Base-by-base conservation (phyloP, 352 stramenopile species). In the Phytophthora fragariaefolia region DNA sequence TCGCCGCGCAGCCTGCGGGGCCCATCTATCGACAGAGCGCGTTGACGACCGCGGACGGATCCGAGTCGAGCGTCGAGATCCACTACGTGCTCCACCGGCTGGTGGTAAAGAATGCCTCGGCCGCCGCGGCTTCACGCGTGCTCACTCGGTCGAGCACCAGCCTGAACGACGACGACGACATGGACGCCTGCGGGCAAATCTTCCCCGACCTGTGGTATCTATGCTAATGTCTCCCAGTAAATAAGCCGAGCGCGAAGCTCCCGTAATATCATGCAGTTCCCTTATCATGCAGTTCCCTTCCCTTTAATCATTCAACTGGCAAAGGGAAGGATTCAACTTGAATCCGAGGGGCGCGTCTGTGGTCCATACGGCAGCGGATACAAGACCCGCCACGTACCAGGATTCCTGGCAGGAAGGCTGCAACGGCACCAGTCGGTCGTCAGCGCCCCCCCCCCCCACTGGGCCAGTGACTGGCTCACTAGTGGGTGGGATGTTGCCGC, bases 141-240 rank as follows among this genome's bases (percentile, higher is more conserved):
- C 62, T 85, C 42, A 71, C 68, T 24, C 55, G 65, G 7, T 79
- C 76, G 3, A 63, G 50, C 50, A 60, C 60, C 17, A 79, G 71
- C 43, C 62, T 85, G 18, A 78, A 85, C 47, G 76, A 85, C 60
- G 74, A 79, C 59, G 74, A 74, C 56, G 76, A 82, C 58, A 81
- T 85, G 59, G 74, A 78, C 53, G 71, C 62, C 22, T 82, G 66
- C 15, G 76, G 76, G 28, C 70, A 76, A 60, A 77, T 79, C 36
- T 82, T 85, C 49, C 71, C 76, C 3, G 58, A 73, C 68, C 71
- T 85, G 26, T 85, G 76, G 76, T 85, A 85, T 73, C 66, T 84
- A 57, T 77, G 75, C 53, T 82, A 60, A 27, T n/a, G 40, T 24
- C 49, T 23, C 18, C 30, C 50, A 64, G 23, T 67, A 74, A 70